phyloP scores from a whole-genome alignment of 148 eudicot genomes.

The Drosera capensis region DNA sequence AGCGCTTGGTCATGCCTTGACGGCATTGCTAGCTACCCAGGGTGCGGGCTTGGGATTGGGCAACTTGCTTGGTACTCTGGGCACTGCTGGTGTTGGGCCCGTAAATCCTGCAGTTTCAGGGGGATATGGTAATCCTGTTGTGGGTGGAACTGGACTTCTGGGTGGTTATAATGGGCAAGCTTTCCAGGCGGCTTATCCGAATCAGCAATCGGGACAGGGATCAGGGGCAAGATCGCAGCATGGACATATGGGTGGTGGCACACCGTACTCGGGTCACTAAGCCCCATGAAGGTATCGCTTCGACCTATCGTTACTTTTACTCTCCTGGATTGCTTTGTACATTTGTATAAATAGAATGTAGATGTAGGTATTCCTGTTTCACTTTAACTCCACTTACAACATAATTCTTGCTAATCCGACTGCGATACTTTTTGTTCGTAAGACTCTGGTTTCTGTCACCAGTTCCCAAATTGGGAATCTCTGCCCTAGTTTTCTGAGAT shows the following conservation, averaged over 20 bases:
- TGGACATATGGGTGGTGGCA: slow-evolving; percentile 25
- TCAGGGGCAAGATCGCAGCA: slow-evolving; percentile 41
- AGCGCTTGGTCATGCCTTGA: slow-evolving; percentile 75
- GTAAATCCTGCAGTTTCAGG: slow-evolving; percentile 14
- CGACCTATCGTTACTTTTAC: background rate
- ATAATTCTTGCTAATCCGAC: no score
- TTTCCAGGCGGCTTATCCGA: slow-evolving; percentile 35
- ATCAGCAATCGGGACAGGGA: slow-evolving; percentile 67
- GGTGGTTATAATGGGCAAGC: slow-evolving; percentile 20
- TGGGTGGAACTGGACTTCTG: slow-evolving; percentile 15
- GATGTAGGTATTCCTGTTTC: no score
- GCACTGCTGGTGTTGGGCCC: slow-evolving; percentile 32
- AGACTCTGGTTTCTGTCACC: no score
- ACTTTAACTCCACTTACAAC: no score
- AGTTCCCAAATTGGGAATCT: no score
- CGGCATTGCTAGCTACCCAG: slow-evolving; percentile 60
- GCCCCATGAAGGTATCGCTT: slow-evolving; percentile 15
- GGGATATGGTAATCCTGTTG: slow-evolving; percentile 28
- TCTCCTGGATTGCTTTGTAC: background rate
- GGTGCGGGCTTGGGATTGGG: slow-evolving; percentile 67
- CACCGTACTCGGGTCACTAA: slow-evolving; percentile 64
- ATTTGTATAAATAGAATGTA: no score
- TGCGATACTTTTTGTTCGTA: no score
- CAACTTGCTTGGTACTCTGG: slow-evolving; percentile 58
- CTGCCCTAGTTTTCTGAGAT: no score